Evolutionary conservation across 257 asterid species (phyloP).

Genomic region (Solanum paucissectum): DNA sequence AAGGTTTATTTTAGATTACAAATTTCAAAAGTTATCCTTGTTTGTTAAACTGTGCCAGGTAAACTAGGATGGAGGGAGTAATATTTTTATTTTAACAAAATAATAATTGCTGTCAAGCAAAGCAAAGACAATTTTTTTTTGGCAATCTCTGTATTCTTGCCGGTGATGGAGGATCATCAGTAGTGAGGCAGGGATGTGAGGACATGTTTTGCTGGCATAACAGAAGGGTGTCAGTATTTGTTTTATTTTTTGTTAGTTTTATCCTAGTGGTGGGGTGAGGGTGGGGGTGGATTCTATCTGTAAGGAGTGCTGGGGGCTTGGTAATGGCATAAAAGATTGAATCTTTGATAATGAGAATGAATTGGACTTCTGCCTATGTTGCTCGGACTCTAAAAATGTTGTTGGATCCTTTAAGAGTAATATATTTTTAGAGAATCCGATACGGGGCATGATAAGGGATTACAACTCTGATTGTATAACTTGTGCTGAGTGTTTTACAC

Average conservation of each 20-base stretch:
- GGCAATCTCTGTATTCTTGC: background rate
- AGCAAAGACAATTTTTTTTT: background rate
- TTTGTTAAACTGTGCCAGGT: background rate
- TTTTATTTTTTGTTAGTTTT: conserved; percentile 48
- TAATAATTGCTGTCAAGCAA: background rate
- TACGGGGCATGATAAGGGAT: background rate
- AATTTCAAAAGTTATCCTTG: background rate
- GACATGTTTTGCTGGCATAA: conserved; percentile 1
- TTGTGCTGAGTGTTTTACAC: background rate
- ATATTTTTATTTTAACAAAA: background rate
- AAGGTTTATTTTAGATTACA: background rate
- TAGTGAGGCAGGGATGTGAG: conserved; percentile 15
- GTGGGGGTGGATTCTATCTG: conserved; percentile 30
- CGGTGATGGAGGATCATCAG: background rate
- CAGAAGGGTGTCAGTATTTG: background rate
- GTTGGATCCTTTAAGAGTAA: background rate
- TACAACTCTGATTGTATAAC: background rate
- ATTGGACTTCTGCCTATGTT: conserved; percentile 5
- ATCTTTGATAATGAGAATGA: background rate
- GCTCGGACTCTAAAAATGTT: background rate
- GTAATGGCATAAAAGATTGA: background rate
- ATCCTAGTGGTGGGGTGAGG: conserved; percentile 29
- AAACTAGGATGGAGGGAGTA: background rate
- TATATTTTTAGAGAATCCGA: too few species aligned
- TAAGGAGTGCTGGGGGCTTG: conserved; percentile 13